Evolutionary conservation across 2,329 filamentous ascomycete genomes (phyloP), one percentile per base, ranked within the genome.

Genomic region (Furcasterigmium sp.): DNA sequence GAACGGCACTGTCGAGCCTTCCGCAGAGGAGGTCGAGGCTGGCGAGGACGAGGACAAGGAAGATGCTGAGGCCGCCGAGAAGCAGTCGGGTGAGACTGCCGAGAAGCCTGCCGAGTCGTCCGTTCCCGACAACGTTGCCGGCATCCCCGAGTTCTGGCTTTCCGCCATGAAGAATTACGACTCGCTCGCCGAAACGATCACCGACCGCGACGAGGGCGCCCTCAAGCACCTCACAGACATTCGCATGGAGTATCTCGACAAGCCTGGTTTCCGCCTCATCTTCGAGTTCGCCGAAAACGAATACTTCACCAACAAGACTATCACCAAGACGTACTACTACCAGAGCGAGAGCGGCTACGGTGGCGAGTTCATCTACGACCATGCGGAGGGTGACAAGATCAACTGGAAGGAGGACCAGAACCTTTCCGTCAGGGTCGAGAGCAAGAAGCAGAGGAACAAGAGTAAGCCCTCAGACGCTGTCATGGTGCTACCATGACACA

Each of bases 381-480:
- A 98, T 63, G 93, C 94, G 45, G 91, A 98, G 67, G 93, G 94
- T 52, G 88, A 95, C 65, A 93, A 95, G 78, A 95, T 98, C 59
- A 85, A 96, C 56, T 98, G 93, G 93, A 93, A 95, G 72, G 73
- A 83, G 9, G 85, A 85, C 58, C 90, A 95, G 69, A 93, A 98
- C 61, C 75, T 98, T 56, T 98, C 93, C 37, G 87, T 97, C 53
- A 85, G 88, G 54, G 75, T 97, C 48, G 93, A 98, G 78, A 94
- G 89, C 78, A 98, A 98, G 82, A 98, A 98, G 79, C 93, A 98
- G 75, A 82, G 93, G 52, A 98, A 98, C 75, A 98, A 97, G 82
- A 97, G 93, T 98, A 76, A 73, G 75, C 47, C 13, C 35, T n/a
- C n/a, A n/a, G n/a, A n/a, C n/a, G n/a, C n/a, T n/a, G n/a, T n/a